Evolutionary conservation across 208 protist genomes (phyloP).

Genomic region (Trypanosoma vivax): DNA sequence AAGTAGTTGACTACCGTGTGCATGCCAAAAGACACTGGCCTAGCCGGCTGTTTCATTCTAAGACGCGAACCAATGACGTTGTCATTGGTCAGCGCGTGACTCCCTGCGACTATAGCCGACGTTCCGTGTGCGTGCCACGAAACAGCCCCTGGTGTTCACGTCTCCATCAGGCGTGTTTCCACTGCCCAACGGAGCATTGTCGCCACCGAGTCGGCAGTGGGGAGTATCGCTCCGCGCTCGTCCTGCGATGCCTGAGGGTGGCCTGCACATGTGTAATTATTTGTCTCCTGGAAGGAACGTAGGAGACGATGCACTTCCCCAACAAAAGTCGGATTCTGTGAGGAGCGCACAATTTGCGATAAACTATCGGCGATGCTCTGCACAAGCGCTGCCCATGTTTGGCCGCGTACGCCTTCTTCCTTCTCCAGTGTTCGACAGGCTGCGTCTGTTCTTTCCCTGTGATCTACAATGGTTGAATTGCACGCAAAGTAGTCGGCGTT

Average conservation of each 20-base stretch:
- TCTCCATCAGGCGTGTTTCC: constrained; percentile 19
- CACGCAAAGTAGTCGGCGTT: constrained; percentile 48
- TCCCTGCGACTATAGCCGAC: no score
- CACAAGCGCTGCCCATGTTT: constrained; percentile 21
- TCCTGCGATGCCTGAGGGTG: not conserved
- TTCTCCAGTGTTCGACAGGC: no score
- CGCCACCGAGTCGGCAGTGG: constrained; percentile 3
- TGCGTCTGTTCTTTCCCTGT: no score
- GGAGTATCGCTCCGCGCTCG: not conserved
- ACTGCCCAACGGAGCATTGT: constrained; percentile 22
- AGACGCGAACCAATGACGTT: no score
- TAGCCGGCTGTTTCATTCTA: no score
- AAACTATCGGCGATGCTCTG: constrained; percentile 64
- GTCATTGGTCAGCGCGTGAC: no score
- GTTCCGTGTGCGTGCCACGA: no score
- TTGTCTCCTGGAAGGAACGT: constrained; percentile 5
- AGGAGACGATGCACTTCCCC: constrained; percentile 53
- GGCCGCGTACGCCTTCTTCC: no score
- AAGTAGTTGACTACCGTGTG: no score
- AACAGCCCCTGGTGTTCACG: no score
- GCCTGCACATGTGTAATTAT: not conserved
- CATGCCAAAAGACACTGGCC: no score
- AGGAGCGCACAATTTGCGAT: constrained; percentile 39
- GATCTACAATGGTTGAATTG: not conserved
- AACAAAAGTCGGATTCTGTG: constrained; percentile 36